Evolutionary conservation across 345 rosid species (phyloP).

Genomic region (Aquilaria sinensis): DNA sequence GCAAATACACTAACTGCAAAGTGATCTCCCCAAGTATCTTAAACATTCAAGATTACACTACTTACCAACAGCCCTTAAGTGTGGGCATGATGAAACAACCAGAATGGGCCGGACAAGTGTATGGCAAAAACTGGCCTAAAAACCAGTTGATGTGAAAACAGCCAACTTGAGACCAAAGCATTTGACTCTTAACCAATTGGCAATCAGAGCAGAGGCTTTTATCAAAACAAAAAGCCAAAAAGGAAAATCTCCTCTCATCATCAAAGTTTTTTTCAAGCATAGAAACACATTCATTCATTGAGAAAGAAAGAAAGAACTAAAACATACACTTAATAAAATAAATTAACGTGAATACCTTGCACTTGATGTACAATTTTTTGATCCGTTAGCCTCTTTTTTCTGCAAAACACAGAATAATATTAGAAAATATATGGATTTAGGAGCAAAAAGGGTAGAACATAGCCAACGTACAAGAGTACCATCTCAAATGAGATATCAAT

Average conservation of each 20-base stretch:
- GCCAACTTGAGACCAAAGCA: no score
- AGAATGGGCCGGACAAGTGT: no score
- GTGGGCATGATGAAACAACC: no score
- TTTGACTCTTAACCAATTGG: no score
- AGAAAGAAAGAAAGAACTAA: neutral
- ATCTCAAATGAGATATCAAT: neutral
- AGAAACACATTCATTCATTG: neutral
- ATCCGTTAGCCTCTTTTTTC: slow-evolving; percentile 55
- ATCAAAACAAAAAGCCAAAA: no score
- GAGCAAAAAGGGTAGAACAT: neutral
- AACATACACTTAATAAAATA: neutral
- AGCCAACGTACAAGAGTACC: neutral
- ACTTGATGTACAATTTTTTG: slow-evolving; percentile 21
- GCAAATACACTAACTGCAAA: no score
- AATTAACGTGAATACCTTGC: slow-evolving; percentile 36
- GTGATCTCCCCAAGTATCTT: no score
- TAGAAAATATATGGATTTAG: slow-evolving; percentile 8
- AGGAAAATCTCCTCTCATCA: neutral
- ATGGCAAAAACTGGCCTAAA: no score
- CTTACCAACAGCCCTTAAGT: no score
- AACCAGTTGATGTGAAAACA: no score
- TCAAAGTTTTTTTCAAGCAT: neutral
- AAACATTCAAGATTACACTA: no score
- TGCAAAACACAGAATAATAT: slow-evolving; percentile 20
- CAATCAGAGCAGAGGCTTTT: no score